Evolutionary conservation across 179 eudicot genomes (phyloP).

Genomic region (Monotropa hypopitys): DNA sequence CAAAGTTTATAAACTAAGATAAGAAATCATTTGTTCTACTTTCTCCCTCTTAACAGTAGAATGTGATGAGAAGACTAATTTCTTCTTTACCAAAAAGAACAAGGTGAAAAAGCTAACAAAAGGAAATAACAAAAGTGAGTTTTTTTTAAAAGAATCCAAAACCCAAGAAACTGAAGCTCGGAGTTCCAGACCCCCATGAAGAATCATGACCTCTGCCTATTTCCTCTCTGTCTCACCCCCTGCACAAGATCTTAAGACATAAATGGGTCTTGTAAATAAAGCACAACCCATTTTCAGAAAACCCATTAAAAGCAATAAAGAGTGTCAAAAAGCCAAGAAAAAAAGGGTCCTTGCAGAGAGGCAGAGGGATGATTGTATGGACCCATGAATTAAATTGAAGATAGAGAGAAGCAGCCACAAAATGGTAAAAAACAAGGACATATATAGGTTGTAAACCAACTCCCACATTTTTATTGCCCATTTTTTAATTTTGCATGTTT

Average conservation of each 20-base stretch:
- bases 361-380: slow-evolving; percentile 20
- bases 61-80: slow-evolving; percentile 15
- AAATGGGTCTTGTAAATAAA: slow-evolving; percentile 26
- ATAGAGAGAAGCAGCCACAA: slow-evolving; percentile 25
- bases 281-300: slow-evolving; percentile 22
- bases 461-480: no score
- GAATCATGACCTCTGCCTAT: slow-evolving; percentile 13
- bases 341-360: slow-evolving; percentile 21
- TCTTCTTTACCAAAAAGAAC: slow-evolving; percentile 16
- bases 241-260: slow-evolving; percentile 13
- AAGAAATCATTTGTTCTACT: slow-evolving; percentile 50
- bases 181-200: slow-evolving; percentile 16
- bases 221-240: slow-evolving; percentile 5
- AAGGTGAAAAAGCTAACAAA: slow-evolving; percentile 12
- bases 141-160: slow-evolving; percentile 18
- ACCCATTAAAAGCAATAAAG: slow-evolving; percentile 29
- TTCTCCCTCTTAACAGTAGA: slow-evolving; percentile 34
- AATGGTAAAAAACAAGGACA: slow-evolving; percentile 9
- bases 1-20: slow-evolving; percentile 12
- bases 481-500: no score
- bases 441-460: no score
- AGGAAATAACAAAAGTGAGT: slow-evolving; percentile 14
- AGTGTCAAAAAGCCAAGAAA: slow-evolving; percentile 28
- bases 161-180: slow-evolving; percentile 36
- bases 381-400: slow-evolving; percentile 18